phyloP scores from a whole-genome alignment of 768 basidiomycete species.

The Kwoniella europaea region DNA sequence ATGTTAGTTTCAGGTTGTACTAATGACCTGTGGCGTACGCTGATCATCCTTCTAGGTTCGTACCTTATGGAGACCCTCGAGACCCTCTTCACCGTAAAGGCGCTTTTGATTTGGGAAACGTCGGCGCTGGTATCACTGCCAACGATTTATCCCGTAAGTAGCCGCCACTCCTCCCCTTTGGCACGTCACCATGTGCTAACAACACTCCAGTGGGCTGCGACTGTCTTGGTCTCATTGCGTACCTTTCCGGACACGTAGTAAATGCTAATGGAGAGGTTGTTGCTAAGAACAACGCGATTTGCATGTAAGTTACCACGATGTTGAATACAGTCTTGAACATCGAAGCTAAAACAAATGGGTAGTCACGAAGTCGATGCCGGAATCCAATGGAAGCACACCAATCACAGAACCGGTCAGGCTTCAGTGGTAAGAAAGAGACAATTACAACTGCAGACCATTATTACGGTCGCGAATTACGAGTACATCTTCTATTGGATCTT shows the following conservation, averaged over 20 bases:
- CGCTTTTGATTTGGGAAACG: conserved; percentile 47
- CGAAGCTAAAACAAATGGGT: neutral
- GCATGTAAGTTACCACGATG: conserved; percentile 20
- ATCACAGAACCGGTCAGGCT: conserved; percentile 43
- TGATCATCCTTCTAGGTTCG: conserved; percentile 14
- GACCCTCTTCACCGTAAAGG: conserved; percentile 39
- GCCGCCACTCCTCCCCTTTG: too few species aligned
- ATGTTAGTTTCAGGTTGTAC: too few species aligned
- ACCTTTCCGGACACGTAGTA: conserved; percentile 2
- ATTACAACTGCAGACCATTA: conserved; percentile 50
- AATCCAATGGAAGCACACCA: conserved; percentile 54
- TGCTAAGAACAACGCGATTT: conserved; percentile 43
- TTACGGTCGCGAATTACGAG: conserved; percentile 51
- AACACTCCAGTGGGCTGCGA: conserved; percentile 42
- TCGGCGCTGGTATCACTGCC: conserved; percentile 36
- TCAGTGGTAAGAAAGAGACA: conserved; percentile 41
- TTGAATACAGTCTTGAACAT: neutral
- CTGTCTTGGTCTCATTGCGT: conserved; percentile 37
- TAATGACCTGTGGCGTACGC: too few species aligned
- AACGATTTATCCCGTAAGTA: conserved; percentile 31
- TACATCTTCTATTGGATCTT: conserved; percentile 37
- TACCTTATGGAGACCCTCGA: conserved; percentile 29
- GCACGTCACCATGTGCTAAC: conserved; percentile 45
- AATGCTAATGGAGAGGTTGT: conserved; percentile 26
- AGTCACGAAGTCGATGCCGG: conserved; percentile 55